A percentile compares a stretch with the other conserved stretches of the same genome.
Evolutionary conservation across 1,284 basidiomycete species (phyloP).

Genomic region (Coniferiporia sulphurascens): DNA sequence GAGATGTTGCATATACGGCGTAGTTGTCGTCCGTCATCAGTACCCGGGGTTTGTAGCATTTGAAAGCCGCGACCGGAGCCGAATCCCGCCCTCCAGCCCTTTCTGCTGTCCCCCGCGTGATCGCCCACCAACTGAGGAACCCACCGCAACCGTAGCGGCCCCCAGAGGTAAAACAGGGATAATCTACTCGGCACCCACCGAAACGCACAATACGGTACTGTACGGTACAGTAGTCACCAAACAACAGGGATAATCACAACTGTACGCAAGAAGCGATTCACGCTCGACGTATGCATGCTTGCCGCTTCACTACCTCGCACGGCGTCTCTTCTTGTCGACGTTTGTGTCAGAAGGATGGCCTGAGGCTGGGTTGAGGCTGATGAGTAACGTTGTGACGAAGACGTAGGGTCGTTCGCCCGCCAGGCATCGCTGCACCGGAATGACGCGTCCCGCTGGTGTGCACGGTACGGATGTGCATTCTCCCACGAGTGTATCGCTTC

Average conservation of each 20-base stretch:
- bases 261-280: conserved; percentile 8
- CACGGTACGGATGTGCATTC: conserved; percentile 24
- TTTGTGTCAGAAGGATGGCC: neutral
- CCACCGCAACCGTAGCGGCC: no score
- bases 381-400: neutral
- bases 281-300: conserved; percentile 4
- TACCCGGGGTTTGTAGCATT: no score
- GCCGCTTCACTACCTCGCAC: conserved; percentile 6
- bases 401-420: neutral
- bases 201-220: no score
- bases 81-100: no score
- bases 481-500: conserved; percentile 40
- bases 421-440: neutral
- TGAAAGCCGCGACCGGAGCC: no score
- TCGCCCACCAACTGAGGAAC: no score
- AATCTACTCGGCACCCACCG: no score
- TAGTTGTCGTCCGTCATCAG: no score
- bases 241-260: conserved; percentile 10
- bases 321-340: neutral
- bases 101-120: no score
- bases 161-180: no score
- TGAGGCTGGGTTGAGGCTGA: neutral
- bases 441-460: neutral
- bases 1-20: no score
- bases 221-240: conserved; percentile 7